Evolutionary conservation across 176 grass and related monocot species (phyloP), one percentile per base, ranked within the genome.

Genomic region (Lolium perenne): DNA sequence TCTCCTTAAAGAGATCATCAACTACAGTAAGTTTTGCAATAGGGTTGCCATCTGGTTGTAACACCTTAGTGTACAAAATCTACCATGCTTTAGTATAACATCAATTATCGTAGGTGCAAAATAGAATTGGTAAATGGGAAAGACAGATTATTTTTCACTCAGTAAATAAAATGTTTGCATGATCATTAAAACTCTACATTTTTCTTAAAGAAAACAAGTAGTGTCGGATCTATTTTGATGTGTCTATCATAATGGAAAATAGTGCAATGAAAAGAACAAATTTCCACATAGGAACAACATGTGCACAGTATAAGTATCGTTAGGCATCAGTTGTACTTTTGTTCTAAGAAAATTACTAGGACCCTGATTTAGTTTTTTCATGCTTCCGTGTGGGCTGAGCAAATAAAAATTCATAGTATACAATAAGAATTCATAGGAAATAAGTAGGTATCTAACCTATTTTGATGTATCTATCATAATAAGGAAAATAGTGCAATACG

Each of bases 181-280:
- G 38, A 46, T 46, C 13, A 79, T 73, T 17, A 6, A 35, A 35
- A 35, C 32, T 35, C 14, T 21, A 40, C 71, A 32, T 16, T 60
- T 54, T 71, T 61, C 46, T 21, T 77, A 49, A 82, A 32, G 29
- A 77, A 85, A 86, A 78, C 46, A 29, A 13, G 2, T 6, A 89
- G 1, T 38, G 38, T 4, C 14, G 8, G 17, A 67, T 0, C 13
- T 38, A 67, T 67, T 67, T 32, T 8, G 16, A 51, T 51, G 49
- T 51, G 9, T 51, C 12, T 4, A 14, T 51, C 49, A 51, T n/a
- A 29, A 26, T 40, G 22, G 22, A 12, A 62, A 62, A 75, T 62
- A 35, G 38, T 48, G 65, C 4, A 58, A 11, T 8, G 25, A 67
- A 43, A 58, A 68, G 12, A 62, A 62, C 10, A 35, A 20, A 25